These are phyloP conservation scores for Haplosporangium gracile DNA, from an alignment of 192 early-diverging fungal species.

Conservation along the genomic window DNA sequence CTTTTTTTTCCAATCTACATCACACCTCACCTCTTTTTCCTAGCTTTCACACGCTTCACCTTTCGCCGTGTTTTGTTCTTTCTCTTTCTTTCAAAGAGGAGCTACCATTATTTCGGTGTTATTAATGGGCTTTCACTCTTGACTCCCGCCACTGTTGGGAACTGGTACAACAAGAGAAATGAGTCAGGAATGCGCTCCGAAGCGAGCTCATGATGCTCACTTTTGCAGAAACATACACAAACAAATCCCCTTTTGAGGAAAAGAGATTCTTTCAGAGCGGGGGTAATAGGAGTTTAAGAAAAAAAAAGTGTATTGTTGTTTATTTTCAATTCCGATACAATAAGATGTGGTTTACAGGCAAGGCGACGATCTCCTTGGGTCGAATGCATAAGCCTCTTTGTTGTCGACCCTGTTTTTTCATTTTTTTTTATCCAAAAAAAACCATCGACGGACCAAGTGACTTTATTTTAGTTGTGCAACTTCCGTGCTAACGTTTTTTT, in stretches of 20 bases:
- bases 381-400: background rate
- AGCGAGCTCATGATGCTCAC: background rate
- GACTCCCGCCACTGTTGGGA: background rate
- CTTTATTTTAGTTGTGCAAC: background rate
- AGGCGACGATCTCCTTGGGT: background rate
- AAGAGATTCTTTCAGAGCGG: background rate
- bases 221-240: background rate
- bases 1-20: background rate
- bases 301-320: background rate
- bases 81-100: background rate
- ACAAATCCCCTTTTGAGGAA: background rate
- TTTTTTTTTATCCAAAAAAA: background rate
- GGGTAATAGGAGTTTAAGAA: conserved; percentile 5
- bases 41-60: background rate
- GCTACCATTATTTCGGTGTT: background rate
- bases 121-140: background rate
- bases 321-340: background rate
- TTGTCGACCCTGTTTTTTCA: background rate
- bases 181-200: background rate
- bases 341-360: background rate
- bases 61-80: background rate
- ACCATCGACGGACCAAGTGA: background rate
- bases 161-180: background rate
- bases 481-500: background rate
- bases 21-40: background rate